These are phyloP conservation scores for Rhizopus stolonifer DNA, from an alignment of 371 early-diverging fungal species.

Conservation along the genomic window DNA sequence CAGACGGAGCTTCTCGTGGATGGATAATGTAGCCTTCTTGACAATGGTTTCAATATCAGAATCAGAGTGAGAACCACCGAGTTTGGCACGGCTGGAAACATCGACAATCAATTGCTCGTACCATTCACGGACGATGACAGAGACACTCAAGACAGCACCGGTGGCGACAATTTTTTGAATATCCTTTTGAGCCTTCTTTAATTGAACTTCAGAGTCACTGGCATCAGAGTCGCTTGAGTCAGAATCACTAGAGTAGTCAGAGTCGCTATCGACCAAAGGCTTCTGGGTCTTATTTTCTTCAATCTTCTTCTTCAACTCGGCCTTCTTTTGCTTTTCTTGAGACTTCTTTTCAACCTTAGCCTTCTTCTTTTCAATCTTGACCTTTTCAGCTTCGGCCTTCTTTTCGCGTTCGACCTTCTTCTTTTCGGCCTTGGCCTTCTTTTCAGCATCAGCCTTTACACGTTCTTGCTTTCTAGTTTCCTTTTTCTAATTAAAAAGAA, in stretches of 20 bases:
- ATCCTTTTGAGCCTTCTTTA: conserved; percentile 5
- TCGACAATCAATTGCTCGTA: conserved; percentile 27
- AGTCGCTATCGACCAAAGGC: too few species aligned
- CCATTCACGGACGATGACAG: conserved; percentile 33
- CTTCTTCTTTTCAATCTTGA: conserved; percentile 13
- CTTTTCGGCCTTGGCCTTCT: conserved; percentile 3
- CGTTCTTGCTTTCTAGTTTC: conserved; percentile 17
- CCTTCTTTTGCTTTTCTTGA: neutral
- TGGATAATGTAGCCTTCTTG: conserved; percentile 19
- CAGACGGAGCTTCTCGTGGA: conserved; percentile 21
- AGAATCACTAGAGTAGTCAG: conserved; percentile 5
- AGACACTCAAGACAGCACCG: conserved; percentile 19
- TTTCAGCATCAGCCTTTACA: neutral
- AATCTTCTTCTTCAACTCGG: conserved; percentile 10
- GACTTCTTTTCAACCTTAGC: conserved; percentile 11
- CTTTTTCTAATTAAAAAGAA: conserved; percentile 14
- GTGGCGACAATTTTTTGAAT: conserved; percentile 13
- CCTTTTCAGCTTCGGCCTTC: neutral
- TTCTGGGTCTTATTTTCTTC: too few species aligned
- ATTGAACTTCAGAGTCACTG: neutral
- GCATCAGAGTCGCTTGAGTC: conserved; percentile 11
- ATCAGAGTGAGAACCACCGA: conserved; percentile 27
- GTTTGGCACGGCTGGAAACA: conserved; percentile 30
- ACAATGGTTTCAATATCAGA: conserved; percentile 35
- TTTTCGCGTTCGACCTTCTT: conserved; percentile 13